Percentiles rank a stretch among this genome's conserved stretches.
Conservation (phyloP, 345 rosid species). For the Populus nigra region DNA sequence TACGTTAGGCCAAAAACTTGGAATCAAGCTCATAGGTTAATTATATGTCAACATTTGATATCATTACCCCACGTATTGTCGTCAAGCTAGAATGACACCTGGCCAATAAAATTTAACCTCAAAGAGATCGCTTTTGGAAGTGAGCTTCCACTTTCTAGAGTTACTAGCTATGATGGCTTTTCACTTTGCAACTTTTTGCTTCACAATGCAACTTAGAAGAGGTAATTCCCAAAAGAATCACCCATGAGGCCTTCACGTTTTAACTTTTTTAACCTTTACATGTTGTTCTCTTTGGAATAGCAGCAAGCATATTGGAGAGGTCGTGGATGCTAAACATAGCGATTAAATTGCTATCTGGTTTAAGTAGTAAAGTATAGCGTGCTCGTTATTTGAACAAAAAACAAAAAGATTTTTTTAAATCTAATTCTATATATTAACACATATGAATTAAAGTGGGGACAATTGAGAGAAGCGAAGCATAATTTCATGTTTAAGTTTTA, state of each 20-base stretch:
- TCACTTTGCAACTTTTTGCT: conserved; percentile 20
- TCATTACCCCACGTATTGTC: conserved; percentile 49
- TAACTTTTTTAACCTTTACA: background rate
- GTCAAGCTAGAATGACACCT: conserved; percentile 58
- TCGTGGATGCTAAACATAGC: background rate
- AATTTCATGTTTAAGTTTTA: background rate
- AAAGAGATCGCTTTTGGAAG: conserved; percentile 25
- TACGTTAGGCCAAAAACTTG: conserved; percentile 35
- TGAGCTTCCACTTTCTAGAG: conserved; percentile 30
- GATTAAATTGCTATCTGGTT: background rate
- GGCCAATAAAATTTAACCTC: conserved; percentile 38
- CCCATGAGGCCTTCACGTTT: background rate
- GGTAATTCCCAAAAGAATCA: conserved; percentile 12
- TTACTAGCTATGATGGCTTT: conserved; percentile 4
- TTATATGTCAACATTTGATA: conserved; percentile 45
- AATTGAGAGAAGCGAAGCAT: background rate
- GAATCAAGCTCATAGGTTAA: conserved; percentile 15
- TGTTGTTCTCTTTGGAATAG: background rate
- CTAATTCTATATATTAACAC: background rate
- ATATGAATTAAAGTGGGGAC: background rate
- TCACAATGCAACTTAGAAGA: background rate
- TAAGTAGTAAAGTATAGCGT: background rate
- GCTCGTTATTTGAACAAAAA: background rate
- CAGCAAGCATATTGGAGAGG: background rate
- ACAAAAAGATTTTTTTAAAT: background rate